phyloP scores from a whole-genome alignment of 148 eudicot species.

The Cornus suecica region DNA sequence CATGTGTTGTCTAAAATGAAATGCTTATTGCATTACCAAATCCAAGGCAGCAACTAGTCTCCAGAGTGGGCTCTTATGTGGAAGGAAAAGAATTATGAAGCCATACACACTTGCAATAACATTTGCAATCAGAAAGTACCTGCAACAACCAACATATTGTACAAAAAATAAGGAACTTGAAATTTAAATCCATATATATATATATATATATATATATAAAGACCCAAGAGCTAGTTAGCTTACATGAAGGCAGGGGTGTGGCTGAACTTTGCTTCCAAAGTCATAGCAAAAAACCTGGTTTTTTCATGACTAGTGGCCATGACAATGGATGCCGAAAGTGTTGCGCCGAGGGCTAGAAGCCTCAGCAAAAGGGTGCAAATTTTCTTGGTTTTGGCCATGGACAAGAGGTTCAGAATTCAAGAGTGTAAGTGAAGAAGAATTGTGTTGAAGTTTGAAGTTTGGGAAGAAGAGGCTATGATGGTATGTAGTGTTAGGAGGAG shows the following conservation, averaged over 20 bases:
- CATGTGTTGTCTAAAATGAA: too few species aligned
- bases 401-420: neutral
- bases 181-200: too few species aligned
- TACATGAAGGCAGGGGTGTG: conserved; percentile 24
- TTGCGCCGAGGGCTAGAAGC: conserved; percentile 8
- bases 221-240: neutral
- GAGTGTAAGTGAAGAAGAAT: neutral
- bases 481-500: neutral
- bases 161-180: too few species aligned
- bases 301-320: conserved; percentile 24
- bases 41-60: conserved; percentile 14
- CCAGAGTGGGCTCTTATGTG: conserved; percentile 1
- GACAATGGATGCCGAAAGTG: conserved; percentile 12
- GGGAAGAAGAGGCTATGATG: neutral
- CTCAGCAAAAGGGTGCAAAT: conserved; percentile 12
- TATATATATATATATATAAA: too few species aligned
- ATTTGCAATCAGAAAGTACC: conserved; percentile 20
- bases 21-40: neutral
- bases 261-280: conserved; percentile 19
- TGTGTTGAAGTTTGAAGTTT: neutral
- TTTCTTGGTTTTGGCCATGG: conserved; percentile 17
- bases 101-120: conserved; percentile 16
- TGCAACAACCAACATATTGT: neutral
- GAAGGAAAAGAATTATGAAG: conserved; percentile 13
- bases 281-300: neutral